Evolutionary conservation across 495 filamentous ascomycete genomes (phyloP), one percentile per base, ranked within the genome.

Genomic region (Hamigera avellanea): DNA sequence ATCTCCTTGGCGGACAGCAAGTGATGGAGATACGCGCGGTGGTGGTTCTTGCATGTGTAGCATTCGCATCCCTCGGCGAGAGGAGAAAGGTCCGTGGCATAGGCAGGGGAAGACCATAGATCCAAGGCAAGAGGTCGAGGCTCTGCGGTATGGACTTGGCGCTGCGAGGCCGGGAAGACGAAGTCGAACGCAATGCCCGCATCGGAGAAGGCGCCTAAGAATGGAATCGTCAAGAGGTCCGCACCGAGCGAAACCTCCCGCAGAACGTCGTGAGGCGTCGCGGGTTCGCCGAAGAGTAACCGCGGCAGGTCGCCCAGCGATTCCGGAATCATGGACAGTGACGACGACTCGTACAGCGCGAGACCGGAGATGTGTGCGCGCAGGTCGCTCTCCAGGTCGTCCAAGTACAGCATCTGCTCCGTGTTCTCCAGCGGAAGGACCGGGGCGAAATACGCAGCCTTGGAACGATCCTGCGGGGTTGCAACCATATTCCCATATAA

Each of bases 1-100:
- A 98, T 95, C 56, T 98, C 91, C 45, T 86, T 88, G 0, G 91
- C 85, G 12, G 66, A 54, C 3, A 98, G 70, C 4, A 98, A 70
- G 52, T 98, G 93, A 40, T 86, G 79, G 21, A 96, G 44, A 58
- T 81, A 96, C 1, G 93, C 89, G 5, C 76, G 64, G 56, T 94
- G 86, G 55, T 98, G 93, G 9, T 70, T 69, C 1, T 63, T 74
- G 66, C 91, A 98, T 14, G 87, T 61, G 52, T 93, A 91, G 68
- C 91, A 98, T 14, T 57, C 42, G 58, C 91, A 98, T 27, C 54
- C 59, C 18, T 61, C 36, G 0, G 47, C 42, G 12, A 96, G 59
- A 0, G 87, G 78, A 0, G 50, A 45, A 1, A 81, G 44, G 39
- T 79, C 72, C 14, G 61, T 66, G 9, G 72, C 63, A 57, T 86